Base-by-base conservation (phyloP, 164 flowering plant species). In the Vitis rupestris region DNA sequence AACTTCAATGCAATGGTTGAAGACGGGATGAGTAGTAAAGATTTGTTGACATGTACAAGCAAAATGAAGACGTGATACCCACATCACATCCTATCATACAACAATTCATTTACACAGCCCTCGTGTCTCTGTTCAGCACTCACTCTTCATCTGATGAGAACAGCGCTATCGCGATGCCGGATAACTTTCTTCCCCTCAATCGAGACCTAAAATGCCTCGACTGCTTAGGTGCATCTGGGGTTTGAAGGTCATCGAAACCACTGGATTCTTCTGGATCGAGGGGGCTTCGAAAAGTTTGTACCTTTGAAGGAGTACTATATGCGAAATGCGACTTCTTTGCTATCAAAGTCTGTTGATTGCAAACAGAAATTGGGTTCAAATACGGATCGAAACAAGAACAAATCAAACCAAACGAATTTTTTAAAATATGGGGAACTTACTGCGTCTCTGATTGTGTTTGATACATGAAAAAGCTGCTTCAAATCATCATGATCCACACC, bases 401-500 rank as follows among this genome's bases (percentile, higher is more conserved):
- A 61, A 2, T 4, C 7, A 9, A 16, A 23, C 61, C 14, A 7
- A 12, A 8, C 16, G 8, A 37, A 4, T 44, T 67, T 47, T 12
- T 27, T 17, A 59, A 59, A 2, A 37, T 37, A 5, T 19, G 31
- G 55, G 1, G 8, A 13, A 83, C 97, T 82, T 76, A 91, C 97
- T 64, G 94, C 94, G 66, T 87, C 97, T 69, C 83, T 79, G n/a
- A 90, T 73, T 1, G 85, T 2, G 64, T 80, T 90, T 2, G 94
- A 91, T 14, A 90, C 97, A 52, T 70, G 78, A 61, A 84, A 75
- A 7, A 91, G 86, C 74, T 82, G 90, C 79, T 87, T 85, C 80
- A 91, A 67, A 82, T 91, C 97, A 5, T 82, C 93, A 70, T 91
- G 97, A 37, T 85, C 82, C 0, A 91, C 97, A 3, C 88, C 83